phyloP scores from a whole-genome alignment of 73 alveolate genomes.

The Halteria grandinella region DNA sequence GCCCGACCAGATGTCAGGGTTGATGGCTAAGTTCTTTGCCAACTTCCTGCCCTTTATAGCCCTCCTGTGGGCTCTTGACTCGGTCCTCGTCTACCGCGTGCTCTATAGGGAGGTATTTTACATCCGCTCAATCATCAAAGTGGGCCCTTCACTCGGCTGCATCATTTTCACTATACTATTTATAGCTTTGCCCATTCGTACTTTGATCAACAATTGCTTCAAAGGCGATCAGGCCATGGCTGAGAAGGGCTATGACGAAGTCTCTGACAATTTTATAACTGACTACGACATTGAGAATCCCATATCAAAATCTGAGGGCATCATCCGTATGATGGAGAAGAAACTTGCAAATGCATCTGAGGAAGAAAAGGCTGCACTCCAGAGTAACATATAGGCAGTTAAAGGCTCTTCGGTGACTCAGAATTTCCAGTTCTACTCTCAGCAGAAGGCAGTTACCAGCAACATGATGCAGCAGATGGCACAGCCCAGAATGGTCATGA shows the following conservation, averaged over 20 bases:
- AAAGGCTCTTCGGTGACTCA: too few species aligned
- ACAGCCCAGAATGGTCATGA: too few species aligned
- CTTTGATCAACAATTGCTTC: slow-evolving; percentile 5
- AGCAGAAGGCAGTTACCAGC: too few species aligned
- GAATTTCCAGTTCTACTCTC: too few species aligned
- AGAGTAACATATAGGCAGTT: too few species aligned
- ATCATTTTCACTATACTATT: too few species aligned
- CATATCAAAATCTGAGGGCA: slow-evolving; percentile 51
- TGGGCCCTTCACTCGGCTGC: too few species aligned
- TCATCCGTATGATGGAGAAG: slow-evolving; percentile 8
- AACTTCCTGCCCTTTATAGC: slow-evolving; percentile 47
- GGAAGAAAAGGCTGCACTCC: too few species aligned
- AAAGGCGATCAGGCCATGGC: background rate
- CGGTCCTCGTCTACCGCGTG: slow-evolving; percentile 1
- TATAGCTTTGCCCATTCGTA: slow-evolving; percentile 54
- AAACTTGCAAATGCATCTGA: too few species aligned
- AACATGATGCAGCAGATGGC: too few species aligned
- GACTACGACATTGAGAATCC: slow-evolving; percentile 79
- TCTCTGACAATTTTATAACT: slow-evolving; percentile 14
- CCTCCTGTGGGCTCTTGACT: slow-evolving; percentile 26
- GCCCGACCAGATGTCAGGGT: slow-evolving; percentile 66
- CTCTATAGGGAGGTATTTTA: background rate
- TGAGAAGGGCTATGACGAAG: slow-evolving; percentile 51
- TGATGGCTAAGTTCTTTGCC: slow-evolving; percentile 56
- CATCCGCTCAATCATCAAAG: too few species aligned